Conservation (phyloP, 2,329 filamentous ascomycete genomes). For the Penicillium sp. region DNA sequence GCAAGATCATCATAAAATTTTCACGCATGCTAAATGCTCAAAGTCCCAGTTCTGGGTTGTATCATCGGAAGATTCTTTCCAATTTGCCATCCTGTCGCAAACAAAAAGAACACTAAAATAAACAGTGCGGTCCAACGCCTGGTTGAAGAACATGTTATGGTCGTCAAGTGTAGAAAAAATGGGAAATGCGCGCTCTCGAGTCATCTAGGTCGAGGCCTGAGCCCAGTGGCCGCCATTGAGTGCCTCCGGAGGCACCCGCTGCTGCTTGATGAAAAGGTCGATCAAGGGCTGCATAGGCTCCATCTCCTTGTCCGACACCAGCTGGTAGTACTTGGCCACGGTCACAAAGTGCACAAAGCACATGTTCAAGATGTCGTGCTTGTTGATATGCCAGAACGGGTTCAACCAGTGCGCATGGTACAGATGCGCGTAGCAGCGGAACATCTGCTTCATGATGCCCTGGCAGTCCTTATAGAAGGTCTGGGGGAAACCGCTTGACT, state of each 20-base stretch:
- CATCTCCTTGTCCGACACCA: slow-evolving; percentile 84
- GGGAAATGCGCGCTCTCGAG: background rate
- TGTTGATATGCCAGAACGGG: slow-evolving; percentile 78
- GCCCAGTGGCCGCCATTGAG: slow-evolving; percentile 45
- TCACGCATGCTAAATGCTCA: slow-evolving; percentile 40
- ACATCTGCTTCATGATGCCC: slow-evolving; percentile 96
- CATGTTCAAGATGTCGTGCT: slow-evolving; percentile 72
- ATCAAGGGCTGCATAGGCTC: slow-evolving; percentile 96
- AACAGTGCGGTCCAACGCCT: slow-evolving; percentile 34
- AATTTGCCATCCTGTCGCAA: slow-evolving; percentile 17
- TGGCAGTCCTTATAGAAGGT: slow-evolving; percentile 89
- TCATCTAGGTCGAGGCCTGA: slow-evolving; percentile 32
- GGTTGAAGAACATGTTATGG: slow-evolving; percentile 32
- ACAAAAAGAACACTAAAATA: slow-evolving; percentile 25
- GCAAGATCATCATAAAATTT: slow-evolving; percentile 25
- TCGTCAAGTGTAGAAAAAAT: slow-evolving; percentile 17
- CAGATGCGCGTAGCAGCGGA: slow-evolving; percentile 94
- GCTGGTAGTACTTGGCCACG: slow-evolving; percentile 75
- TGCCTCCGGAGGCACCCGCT: slow-evolving; percentile 74
- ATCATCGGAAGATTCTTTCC: slow-evolving; percentile 22
- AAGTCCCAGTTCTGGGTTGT: slow-evolving; percentile 24
- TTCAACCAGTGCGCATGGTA: slow-evolving; percentile 95
- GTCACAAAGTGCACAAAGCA: slow-evolving; percentile 84
- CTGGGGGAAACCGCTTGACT: slow-evolving; percentile 86
- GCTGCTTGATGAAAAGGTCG: slow-evolving; percentile 86